Evolutionary conservation across 2,329 filamentous ascomycete species (phyloP).

Genomic region (Ceratocystis variospora): DNA sequence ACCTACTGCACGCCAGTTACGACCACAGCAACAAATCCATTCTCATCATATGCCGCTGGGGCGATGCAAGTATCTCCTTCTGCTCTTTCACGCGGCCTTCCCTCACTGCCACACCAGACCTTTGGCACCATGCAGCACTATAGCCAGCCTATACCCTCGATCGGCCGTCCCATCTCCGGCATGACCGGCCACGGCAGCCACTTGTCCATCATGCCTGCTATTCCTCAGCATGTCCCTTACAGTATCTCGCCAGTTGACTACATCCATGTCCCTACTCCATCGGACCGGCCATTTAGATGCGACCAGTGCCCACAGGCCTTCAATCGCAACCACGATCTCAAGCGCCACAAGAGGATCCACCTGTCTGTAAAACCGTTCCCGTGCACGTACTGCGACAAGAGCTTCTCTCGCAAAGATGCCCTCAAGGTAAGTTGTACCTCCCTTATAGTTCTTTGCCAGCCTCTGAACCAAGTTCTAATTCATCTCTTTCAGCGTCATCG

Average conservation of each 20-base stretch:
- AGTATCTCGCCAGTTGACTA: slow-evolving; percentile 38
- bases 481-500: slow-evolving; percentile 37
- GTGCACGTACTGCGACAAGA: slow-evolving; percentile 84
- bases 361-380: slow-evolving; percentile 91
- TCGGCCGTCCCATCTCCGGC: slow-evolving; percentile 55
- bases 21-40: slow-evolving; percentile 2
- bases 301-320: slow-evolving; percentile 87
- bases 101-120: not conserved
- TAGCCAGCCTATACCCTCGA: not conserved
- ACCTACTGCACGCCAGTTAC: slow-evolving; percentile 17
- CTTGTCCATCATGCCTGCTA: slow-evolving; percentile 53
- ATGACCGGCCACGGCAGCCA: slow-evolving; percentile 59
- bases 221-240: slow-evolving; percentile 27
- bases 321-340: slow-evolving; percentile 90
- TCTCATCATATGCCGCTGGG: slow-evolving; percentile 9
- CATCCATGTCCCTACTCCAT: slow-evolving; percentile 31
- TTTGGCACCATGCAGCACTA: not conserved
- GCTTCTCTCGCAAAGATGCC: slow-evolving; percentile 91
- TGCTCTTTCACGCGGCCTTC: slow-evolving; percentile 5
- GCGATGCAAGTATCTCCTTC: not conserved
- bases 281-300: slow-evolving; percentile 83
- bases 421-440: slow-evolving; percentile 57
- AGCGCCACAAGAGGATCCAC: slow-evolving; percentile 91
- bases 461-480: not conserved
- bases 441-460: not conserved